Conservation (phyloP, 768 basidiomycete species). For the Antrodiella citrinella region DNA sequence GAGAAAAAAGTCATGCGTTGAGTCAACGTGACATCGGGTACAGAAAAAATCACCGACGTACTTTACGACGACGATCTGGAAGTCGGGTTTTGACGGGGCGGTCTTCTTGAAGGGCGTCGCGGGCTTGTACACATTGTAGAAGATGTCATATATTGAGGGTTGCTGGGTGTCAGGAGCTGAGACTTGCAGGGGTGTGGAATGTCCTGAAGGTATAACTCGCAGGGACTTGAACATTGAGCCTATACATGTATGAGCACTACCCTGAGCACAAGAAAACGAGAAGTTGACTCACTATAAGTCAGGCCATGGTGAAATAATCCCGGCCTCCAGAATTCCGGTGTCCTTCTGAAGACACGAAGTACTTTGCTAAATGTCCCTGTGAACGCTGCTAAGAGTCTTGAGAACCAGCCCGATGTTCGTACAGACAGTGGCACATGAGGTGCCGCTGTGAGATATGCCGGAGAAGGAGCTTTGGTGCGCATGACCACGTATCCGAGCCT, state of each 20-base stretch:
- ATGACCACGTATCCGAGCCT: constrained; percentile 87
- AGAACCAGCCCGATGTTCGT: constrained; percentile 24
- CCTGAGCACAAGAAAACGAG: constrained; percentile 1
- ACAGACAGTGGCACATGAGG: constrained; percentile 18
- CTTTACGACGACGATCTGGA: constrained; percentile 82
- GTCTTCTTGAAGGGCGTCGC: constrained; percentile 77
- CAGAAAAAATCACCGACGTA: constrained; percentile 29
- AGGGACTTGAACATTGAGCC: constrained; percentile 62
- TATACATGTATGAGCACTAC: constrained; percentile 22
- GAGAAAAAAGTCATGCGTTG: background rate
- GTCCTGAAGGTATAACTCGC: constrained; percentile 66
- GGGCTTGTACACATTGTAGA: constrained; percentile 91
- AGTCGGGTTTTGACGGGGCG: constrained; percentile 73
- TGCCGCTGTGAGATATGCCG: constrained; percentile 44
- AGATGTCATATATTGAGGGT: constrained; percentile 65
- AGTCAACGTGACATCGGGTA: background rate
- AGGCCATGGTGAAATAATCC: constrained; percentile 37
- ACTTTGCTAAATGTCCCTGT: constrained; percentile 25
- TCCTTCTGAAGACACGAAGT: constrained; percentile 22
- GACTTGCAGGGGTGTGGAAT: constrained; percentile 38
- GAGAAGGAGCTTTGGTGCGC: constrained; percentile 55
- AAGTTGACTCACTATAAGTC: constrained; percentile 38
- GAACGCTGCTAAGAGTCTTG: constrained; percentile 24
- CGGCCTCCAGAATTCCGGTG: constrained; percentile 62
- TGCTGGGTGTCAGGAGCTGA: constrained; percentile 3